phyloP scores from a whole-genome alignment of 345 rosid genomes.

The Citrus glauca region DNA sequence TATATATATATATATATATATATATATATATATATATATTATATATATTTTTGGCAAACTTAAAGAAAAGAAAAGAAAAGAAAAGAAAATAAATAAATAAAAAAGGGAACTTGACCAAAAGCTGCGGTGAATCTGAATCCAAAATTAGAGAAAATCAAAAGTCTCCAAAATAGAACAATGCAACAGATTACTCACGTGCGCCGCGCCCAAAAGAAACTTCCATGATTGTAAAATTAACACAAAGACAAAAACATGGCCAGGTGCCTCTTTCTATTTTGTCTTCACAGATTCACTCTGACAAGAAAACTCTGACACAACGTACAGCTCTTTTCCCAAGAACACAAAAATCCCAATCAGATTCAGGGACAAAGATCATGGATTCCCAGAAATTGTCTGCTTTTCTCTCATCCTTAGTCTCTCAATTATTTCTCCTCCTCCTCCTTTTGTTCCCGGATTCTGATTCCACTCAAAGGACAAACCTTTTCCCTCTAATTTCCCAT shows the following conservation, averaged over 20 bases:
- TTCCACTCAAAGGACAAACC: conserved; percentile 10
- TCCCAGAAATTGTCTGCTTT: conserved; percentile 49
- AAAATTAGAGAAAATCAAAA: not conserved
- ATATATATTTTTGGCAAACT: no score
- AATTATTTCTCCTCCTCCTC: conserved; percentile 35
- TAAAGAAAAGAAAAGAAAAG: no score
- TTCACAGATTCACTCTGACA: conserved; percentile 18
- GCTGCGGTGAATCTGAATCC: not conserved
- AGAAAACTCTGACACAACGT: conserved; percentile 27
- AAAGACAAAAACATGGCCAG: conserved; percentile 9
- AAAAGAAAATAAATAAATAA: no score
- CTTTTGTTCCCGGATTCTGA: conserved; percentile 28
- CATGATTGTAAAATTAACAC: not conserved
- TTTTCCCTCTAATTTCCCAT: conserved; percentile 37
- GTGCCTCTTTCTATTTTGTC: conserved; percentile 17
- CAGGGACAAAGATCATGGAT: conserved; percentile 37
- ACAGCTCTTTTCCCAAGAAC: conserved; percentile 32
- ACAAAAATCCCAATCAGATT: conserved; percentile 1
- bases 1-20: no score
- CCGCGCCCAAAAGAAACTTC: conserved; percentile 7
- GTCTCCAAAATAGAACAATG: not conserved
- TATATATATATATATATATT: no score
- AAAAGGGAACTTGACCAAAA: not conserved
- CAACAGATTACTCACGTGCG: conserved; percentile 1
- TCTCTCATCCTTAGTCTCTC: conserved; percentile 43